Conservation (phyloP, 2,329 filamentous ascomycete genomes). For the Cladosporium sp. region DNA sequence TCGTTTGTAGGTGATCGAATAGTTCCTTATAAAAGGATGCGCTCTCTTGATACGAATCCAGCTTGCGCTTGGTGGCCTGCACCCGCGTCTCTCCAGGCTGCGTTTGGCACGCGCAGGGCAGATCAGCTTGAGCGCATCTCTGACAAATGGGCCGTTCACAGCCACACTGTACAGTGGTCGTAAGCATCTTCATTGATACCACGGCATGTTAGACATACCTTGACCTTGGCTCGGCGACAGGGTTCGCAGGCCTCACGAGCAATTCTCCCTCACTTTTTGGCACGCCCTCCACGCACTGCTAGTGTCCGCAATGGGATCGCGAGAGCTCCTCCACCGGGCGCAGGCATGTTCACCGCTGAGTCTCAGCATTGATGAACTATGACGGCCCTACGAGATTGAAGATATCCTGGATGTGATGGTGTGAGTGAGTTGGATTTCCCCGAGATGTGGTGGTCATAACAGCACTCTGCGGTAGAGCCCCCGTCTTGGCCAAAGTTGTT, state of each 20-base stretch:
- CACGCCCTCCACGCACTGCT: too few relatives aligned
- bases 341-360: too few relatives aligned
- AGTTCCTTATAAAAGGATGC: neutral
- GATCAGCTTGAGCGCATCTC: neutral
- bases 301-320: too few relatives aligned
- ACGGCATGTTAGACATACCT: neutral
- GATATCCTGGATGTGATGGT: too few relatives aligned
- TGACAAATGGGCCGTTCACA: neutral
- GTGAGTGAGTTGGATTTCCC: too few relatives aligned
- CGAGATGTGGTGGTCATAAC: too few relatives aligned
- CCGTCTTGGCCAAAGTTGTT: too few relatives aligned
- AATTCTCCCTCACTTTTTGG: too few relatives aligned
- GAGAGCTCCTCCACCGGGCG: too few relatives aligned
- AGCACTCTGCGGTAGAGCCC: too few relatives aligned
- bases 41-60: neutral
- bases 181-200: neutral
- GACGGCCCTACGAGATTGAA: too few relatives aligned
- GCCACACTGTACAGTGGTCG: neutral
- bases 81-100: neutral
- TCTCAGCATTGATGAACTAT: too few relatives aligned
- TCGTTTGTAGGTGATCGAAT: neutral
- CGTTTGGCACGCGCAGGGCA: neutral
- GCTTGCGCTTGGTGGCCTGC: neutral
- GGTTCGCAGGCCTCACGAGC: neutral
- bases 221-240: neutral